These are phyloP conservation scores for Crithidia acanthocephali DNA, from an alignment of 208 protist genomes.

Conservation along the genomic window DNA sequence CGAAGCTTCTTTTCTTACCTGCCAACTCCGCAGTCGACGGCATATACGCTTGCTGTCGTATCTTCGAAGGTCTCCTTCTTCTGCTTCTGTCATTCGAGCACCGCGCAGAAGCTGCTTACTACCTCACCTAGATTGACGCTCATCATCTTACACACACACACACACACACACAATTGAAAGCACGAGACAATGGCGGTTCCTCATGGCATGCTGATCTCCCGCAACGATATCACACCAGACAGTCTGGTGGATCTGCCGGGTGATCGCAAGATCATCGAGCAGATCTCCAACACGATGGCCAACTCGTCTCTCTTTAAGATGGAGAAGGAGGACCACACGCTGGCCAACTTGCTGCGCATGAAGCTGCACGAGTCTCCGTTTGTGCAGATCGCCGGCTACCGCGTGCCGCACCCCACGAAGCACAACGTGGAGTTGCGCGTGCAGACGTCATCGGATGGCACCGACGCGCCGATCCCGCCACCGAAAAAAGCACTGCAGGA, in stretches of 20 bases:
- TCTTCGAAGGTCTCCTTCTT: too few species aligned
- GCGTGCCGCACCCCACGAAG: slow-evolving; percentile 91
- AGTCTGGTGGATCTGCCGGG: slow-evolving; percentile 88
- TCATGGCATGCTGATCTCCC: slow-evolving; percentile 93
- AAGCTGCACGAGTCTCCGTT: slow-evolving; percentile 83
- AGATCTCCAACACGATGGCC: slow-evolving; percentile 74
- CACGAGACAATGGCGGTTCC: slow-evolving; percentile 51
- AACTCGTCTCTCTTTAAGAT: slow-evolving; percentile 92
- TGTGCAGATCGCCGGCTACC: slow-evolving; percentile 89
- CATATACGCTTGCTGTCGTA: too few species aligned
- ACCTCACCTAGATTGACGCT: too few species aligned
- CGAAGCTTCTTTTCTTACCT: background rate
- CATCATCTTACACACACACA: background rate
- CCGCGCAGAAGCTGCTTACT: too few species aligned
- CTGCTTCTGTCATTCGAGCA: background rate
- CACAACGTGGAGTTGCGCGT: slow-evolving; percentile 87
- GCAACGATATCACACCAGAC: slow-evolving; percentile 91
- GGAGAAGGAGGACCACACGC: slow-evolving; percentile 91
- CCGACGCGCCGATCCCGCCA: slow-evolving; percentile 55
- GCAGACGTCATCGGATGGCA: slow-evolving; percentile 78
- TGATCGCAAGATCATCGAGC: slow-evolving; percentile 82
- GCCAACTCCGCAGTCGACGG: background rate
- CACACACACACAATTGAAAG: slow-evolving; percentile 1
- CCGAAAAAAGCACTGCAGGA: slow-evolving; percentile 80
- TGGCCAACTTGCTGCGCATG: slow-evolving; percentile 90